Percentiles rank a stretch among this genome's conserved stretches.
Evolutionary conservation across 106 monocot genomes (phyloP).

Genomic region (Posidonia australis): DNA sequence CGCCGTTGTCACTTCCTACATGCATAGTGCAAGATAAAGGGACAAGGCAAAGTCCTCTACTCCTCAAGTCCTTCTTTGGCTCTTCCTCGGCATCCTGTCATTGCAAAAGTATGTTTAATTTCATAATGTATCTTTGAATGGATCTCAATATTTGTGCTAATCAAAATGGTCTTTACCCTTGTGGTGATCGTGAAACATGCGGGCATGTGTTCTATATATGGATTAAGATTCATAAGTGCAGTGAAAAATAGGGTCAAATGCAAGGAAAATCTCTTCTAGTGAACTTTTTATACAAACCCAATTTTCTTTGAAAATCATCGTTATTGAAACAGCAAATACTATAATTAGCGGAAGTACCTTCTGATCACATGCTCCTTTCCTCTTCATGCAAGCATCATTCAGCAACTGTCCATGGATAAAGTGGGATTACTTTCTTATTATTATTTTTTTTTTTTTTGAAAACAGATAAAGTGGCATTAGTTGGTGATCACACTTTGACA

Average conservation of each 20-base stretch:
- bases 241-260: too few species aligned
- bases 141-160: too few species aligned
- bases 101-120: neutral
- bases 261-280: too few species aligned
- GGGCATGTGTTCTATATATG: too few species aligned
- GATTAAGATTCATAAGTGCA: too few species aligned
- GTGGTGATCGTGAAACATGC: too few species aligned
- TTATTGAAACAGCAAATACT: too few species aligned
- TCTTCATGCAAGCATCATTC: constrained; percentile 29
- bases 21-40: constrained; percentile 60
- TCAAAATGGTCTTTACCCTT: too few species aligned
- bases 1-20: constrained; percentile 37
- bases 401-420: constrained; percentile 20
- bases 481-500: neutral
- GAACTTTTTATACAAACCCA: too few species aligned
- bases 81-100: constrained; percentile 8
- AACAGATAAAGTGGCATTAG: neutral
- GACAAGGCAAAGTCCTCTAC: constrained; percentile 68
- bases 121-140: neutral
- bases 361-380: constrained; percentile 19
- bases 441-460: too few species aligned
- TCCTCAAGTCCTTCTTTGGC: constrained; percentile 48
- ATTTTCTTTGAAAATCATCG: too few species aligned
- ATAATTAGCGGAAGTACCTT: constrained; percentile 13
- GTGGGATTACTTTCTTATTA: too few species aligned